Base-by-base conservation (phyloP, 495 filamentous ascomycete species). In the Penicillium subrubescens region DNA sequence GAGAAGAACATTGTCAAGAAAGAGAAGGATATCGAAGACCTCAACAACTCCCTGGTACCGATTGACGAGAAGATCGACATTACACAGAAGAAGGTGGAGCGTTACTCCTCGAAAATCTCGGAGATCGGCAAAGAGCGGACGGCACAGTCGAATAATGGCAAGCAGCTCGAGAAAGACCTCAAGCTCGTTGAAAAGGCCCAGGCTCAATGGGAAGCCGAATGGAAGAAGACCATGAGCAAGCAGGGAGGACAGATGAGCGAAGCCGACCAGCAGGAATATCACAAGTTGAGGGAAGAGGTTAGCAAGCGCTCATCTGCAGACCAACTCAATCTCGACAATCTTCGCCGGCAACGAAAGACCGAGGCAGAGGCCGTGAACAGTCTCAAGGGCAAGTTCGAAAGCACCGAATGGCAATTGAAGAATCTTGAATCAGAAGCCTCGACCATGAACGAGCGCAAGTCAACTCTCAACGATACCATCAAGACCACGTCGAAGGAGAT, bases 1-100 rank as follows among this genome's bases (percentile, higher is more conserved):
- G 94, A 98, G 75, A 88, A 89, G 68, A 84, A 81, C 34, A 97
- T 98, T 73, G 90, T 90, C 68, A 83, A 80, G 50, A 94, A 93
- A 73, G 92, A 96, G 75, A 96, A 90, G 76, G 93, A 92, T 48
- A 88, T 97, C 21, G 92, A 97, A 64, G 89, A 92, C 35, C 88
- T 90, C 64, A 88, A 95, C 70, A 96, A 92, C 73, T 87, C 84
- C 14, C 82, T 98, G 17, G 88, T 98, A 7, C 95, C 95, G 0
- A 87, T 97, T 59, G 89, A 96, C 46, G 94, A 97, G 75, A 98
- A 98, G 79, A 89, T 98, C 54, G 83, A 88, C n/a, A 89, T 95
- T 60, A 92, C 91, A 4, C 86, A 80, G 39, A 85, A 84, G 52
- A 89, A 93, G 53, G 82, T 92, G 29, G 84, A 87, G 54, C 86